Conservation (phyloP, 73 alveolate species). For the Halteria grandinella region DNA sequence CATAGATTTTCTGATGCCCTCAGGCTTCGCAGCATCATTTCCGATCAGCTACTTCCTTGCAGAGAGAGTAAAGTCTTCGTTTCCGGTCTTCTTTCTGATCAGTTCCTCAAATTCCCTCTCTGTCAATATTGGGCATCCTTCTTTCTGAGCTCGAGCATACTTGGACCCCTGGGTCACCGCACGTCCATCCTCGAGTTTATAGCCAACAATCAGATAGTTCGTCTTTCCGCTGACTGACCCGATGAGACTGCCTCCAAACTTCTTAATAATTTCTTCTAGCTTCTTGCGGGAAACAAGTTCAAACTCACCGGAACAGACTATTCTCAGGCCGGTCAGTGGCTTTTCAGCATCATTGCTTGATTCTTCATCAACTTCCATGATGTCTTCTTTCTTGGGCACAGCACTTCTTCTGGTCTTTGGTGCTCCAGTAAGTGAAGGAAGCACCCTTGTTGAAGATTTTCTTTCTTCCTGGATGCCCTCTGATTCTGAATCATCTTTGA, state of each 20-base stretch:
- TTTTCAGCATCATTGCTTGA: constrained; percentile 3
- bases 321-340: constrained; percentile 82
- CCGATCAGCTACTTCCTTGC: not conserved
- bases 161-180: constrained; percentile 90
- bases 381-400: not conserved
- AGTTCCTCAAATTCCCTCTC: constrained; percentile 79
- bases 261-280: constrained; percentile 60
- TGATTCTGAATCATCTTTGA: constrained; percentile 24
- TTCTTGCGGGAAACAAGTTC: constrained; percentile 63
- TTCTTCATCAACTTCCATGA: not conserved
- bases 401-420: constrained; percentile 8
- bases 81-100: constrained; percentile 59
- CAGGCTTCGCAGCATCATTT: too few relatives aligned
- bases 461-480: not conserved
- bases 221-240: constrained; percentile 91
- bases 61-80: not conserved
- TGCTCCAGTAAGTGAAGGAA: too few relatives aligned
- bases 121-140: constrained; percentile 75
- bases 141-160: constrained; percentile 82
- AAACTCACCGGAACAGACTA: constrained; percentile 92
- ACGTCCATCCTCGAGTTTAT: constrained; percentile 97
- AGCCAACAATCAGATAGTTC: constrained; percentile 85
- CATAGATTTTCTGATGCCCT: too few relatives aligned
- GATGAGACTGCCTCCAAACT: constrained; percentile 83
- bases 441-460: not conserved